A percentile compares a stretch with the other conserved stretches of the same genome.
Conservation (phyloP, 257 asterid species). For the Petrea volubilis region DNA sequence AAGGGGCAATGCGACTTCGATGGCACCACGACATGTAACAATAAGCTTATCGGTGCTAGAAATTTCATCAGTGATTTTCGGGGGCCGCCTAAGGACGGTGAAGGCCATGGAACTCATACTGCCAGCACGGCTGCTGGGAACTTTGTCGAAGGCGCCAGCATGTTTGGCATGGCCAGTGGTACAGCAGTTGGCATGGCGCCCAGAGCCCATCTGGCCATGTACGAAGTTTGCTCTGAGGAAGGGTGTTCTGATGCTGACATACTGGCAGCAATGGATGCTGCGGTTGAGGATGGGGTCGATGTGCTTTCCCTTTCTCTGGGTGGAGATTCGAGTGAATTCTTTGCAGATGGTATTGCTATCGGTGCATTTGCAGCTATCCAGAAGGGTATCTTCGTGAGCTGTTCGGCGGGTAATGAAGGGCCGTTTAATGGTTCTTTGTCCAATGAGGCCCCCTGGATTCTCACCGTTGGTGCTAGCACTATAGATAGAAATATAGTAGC, state of each 20-base stretch:
- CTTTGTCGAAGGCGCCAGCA: conserved; percentile 31
- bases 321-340: conserved; percentile 27
- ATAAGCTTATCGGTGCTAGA: conserved; percentile 44
- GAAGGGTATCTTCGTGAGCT: conserved; percentile 47
- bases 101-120: conserved; percentile 48
- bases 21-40: conserved; percentile 26
- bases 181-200: conserved; percentile 51
- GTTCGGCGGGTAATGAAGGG: conserved; percentile 39
- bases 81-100: conserved; percentile 35
- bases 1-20: conserved; percentile 41
- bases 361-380: conserved; percentile 45
- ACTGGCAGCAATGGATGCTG: conserved; percentile 48
- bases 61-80: conserved; percentile 25
- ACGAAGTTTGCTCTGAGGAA: conserved; percentile 27
- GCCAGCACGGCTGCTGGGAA: conserved; percentile 48
- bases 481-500: conserved; percentile 36
- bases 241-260: conserved; percentile 32
- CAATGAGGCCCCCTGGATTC: conserved; percentile 52
- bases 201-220: conserved; percentile 41
- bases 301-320: conserved; percentile 44
- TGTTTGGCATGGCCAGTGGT: conserved; percentile 47
- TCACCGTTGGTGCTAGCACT: conserved; percentile 47
- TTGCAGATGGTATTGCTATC: conserved; percentile 31
- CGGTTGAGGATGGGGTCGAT: conserved; percentile 44
- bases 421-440: conserved; percentile 29